These are phyloP conservation scores for Komagataella populi DNA, from an alignment of 805 yeast species.

Conservation along the genomic window DNA sequence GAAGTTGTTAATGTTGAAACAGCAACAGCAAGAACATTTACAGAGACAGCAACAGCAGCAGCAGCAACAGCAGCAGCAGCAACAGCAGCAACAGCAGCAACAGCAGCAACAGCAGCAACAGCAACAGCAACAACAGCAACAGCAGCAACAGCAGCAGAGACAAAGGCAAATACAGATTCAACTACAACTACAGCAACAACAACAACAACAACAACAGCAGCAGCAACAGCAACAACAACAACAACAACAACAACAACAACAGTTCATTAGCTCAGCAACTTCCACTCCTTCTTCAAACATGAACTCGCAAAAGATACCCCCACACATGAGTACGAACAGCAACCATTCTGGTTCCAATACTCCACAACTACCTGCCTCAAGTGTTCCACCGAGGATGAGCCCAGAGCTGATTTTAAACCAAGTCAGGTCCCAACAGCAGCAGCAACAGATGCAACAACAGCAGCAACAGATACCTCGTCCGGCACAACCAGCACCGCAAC, in stretches of 20 bases:
- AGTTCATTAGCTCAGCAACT: neutral
- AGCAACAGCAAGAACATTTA: slow-evolving; percentile 3
- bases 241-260: slow-evolving; percentile 2
- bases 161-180: slow-evolving; percentile 3
- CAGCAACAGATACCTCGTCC: neutral
- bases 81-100: slow-evolving; percentile 1
- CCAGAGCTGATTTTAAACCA: neutral
- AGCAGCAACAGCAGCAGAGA: neutral
- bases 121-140: slow-evolving; percentile 1
- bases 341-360: neutral
- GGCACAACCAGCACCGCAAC: neutral
- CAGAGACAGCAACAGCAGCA: slow-evolving; percentile 5
- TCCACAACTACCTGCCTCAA: neutral
- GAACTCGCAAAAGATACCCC: neutral
- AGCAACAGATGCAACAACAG: neutral
- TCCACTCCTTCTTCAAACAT: neutral
- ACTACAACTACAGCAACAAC: slow-evolving; percentile 1
- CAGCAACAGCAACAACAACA: slow-evolving; percentile 2
- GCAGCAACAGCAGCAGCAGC: neutral
- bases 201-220: neutral
- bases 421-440: neutral
- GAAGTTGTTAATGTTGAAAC: slow-evolving; percentile 3
- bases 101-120: slow-evolving; percentile 1
- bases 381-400: neutral
- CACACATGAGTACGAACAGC: neutral